Percentiles rank a stretch among this genome's conserved stretches.
Evolutionary conservation across 495 filamentous ascomycete genomes (phyloP).

Genomic region (Tuber borchii): DNA sequence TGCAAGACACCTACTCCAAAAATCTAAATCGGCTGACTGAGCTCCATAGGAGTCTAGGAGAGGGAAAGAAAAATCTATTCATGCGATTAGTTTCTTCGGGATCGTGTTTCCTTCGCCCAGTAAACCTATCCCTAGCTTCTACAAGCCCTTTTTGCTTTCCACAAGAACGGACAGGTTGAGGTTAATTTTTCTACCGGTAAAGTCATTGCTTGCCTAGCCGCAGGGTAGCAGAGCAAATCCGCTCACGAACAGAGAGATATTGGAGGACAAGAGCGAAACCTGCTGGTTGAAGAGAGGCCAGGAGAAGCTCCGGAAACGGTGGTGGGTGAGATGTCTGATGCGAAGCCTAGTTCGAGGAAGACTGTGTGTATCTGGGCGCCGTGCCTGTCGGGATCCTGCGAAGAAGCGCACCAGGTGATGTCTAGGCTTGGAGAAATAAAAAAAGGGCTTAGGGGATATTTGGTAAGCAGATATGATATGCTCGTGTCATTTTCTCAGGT

Average conservation of each 20-base stretch:
- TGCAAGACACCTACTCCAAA: constrained; percentile 25
- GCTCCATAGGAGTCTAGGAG: constrained; percentile 65
- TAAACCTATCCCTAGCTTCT: constrained; percentile 48
- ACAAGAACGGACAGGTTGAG: constrained; percentile 76
- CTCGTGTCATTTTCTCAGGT: too few relatives aligned
- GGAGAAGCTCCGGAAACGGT: constrained; percentile 20
- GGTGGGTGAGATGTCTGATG: constrained; percentile 23
- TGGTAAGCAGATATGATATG: constrained; percentile 66
- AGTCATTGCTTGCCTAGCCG: constrained; percentile 66
- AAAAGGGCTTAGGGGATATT: constrained; percentile 74
- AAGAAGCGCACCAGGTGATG: too few relatives aligned
- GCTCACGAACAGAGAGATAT: constrained; percentile 56
- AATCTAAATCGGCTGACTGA: constrained; percentile 56
- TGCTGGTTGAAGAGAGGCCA: constrained; percentile 11
- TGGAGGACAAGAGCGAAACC: constrained; percentile 42
- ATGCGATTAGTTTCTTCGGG: constrained; percentile 60
- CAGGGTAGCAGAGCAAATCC: constrained; percentile 68
- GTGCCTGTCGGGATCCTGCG: constrained; percentile 78
- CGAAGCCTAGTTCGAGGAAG: constrained; percentile 32
- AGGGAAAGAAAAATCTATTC: constrained; percentile 74
- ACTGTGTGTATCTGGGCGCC: constrained; percentile 50
- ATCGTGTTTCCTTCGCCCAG: constrained; percentile 46
- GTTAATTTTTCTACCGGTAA: constrained; percentile 84
- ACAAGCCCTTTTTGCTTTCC: constrained; percentile 61
- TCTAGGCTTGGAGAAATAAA: constrained; percentile 69